These are phyloP conservation scores for Talaromyces sp. DNA, from an alignment of 2,329 filamentous ascomycete species.

Conservation along the genomic window DNA sequence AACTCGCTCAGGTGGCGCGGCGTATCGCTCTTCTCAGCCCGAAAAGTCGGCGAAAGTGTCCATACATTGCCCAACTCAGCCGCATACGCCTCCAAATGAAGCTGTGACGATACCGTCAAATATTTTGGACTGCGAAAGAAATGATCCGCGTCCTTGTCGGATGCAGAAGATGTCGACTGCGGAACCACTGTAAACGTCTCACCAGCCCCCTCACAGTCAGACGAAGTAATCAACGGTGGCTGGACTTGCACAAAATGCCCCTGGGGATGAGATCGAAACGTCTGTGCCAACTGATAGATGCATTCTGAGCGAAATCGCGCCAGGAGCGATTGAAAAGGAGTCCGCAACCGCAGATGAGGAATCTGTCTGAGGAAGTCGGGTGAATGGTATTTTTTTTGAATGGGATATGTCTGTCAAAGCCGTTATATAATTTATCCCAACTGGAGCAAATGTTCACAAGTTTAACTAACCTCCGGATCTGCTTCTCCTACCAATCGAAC, in stretches of 20 bases:
- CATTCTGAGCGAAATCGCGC: constrained; percentile 78
- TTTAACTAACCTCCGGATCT: constrained; percentile 66
- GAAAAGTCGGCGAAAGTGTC: constrained; percentile 89
- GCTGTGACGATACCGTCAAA: constrained; percentile 87
- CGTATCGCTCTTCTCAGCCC: constrained; percentile 89
- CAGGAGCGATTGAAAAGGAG: constrained; percentile 73
- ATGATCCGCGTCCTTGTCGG: constrained; percentile 36
- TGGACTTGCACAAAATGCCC: constrained; percentile 66
- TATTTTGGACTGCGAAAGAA: constrained; percentile 92
- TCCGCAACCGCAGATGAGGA: constrained; percentile 78
- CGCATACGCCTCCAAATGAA: constrained; percentile 88
- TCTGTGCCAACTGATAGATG: constrained; percentile 66
- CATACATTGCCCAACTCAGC: constrained; percentile 88
- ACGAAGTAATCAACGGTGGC: constrained; percentile 90
- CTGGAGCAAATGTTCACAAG: background rate
- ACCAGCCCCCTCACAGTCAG: constrained; percentile 93
- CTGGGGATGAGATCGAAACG: constrained; percentile 62
- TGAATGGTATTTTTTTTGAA: constrained; percentile 95
- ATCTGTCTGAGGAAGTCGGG: constrained; percentile 82
- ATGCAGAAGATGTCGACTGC: constrained; percentile 16
- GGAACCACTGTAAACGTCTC: constrained; percentile 76
- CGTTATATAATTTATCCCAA: background rate
- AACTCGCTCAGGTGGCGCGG: constrained; percentile 93
- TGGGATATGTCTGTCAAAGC: constrained; percentile 68
- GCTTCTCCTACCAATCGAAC: constrained; percentile 70